Conservation (phyloP, 306 rosid species). For the Sesbania bispinosa region DNA sequence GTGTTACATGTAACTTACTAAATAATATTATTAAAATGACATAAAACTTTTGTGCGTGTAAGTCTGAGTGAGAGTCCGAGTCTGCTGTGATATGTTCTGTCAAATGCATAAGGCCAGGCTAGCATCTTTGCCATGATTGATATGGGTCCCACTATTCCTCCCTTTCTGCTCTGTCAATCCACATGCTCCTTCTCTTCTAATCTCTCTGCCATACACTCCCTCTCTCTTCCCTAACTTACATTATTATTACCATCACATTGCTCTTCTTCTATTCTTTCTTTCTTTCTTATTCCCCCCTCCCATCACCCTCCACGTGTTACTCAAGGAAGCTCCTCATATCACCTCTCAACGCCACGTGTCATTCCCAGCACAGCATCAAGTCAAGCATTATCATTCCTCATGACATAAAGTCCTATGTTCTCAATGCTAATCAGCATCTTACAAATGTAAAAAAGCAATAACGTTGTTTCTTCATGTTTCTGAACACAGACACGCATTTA, state of each 20-base stretch:
- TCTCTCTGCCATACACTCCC: constrained; percentile 35
- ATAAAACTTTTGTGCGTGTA: not conserved
- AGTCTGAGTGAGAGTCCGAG: not conserved
- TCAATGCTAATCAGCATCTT: constrained; percentile 7
- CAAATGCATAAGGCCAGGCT: constrained; percentile 74
- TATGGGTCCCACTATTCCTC: constrained; percentile 48
- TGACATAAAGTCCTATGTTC: not conserved
- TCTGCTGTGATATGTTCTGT: constrained; percentile 36
- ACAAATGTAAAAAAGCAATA: not conserved
- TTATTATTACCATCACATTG: not conserved
- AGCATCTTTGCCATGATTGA: constrained; percentile 61
- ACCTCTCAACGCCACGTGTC: not conserved
- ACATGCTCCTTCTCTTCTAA: constrained; percentile 35
- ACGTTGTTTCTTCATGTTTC: not conserved
- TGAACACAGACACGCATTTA: not conserved
- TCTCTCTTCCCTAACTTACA: not conserved
- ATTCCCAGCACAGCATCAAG: not conserved
- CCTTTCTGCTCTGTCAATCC: constrained; percentile 60
- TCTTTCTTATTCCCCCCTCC: not conserved
- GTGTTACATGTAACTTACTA: too few relatives aligned
- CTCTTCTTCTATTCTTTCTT: not conserved
- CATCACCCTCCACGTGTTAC: constrained; percentile 23
- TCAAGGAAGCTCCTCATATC: not conserved
- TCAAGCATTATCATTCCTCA: not conserved
- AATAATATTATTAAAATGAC: not conserved